Evolutionary conservation across 805 yeast genomes (phyloP).

Genomic region (Kockiozyma suomiensis): DNA sequence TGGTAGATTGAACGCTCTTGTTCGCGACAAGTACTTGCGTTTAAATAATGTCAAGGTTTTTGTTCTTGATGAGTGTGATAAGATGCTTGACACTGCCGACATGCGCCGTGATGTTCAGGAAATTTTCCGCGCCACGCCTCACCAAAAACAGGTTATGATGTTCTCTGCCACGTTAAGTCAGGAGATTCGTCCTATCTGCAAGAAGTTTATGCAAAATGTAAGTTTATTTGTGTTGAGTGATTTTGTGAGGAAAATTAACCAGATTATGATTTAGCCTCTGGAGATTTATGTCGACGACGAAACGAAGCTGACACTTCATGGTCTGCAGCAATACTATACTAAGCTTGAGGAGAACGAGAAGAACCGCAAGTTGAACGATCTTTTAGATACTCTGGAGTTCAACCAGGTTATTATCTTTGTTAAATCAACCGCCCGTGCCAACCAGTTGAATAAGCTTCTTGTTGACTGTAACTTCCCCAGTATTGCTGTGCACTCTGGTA

Average conservation of each 20-base stretch:
- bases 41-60: slow-evolving; percentile 89
- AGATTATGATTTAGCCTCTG: slow-evolving; percentile 54
- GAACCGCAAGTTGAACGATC: slow-evolving; percentile 88
- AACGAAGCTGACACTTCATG: slow-evolving; percentile 95
- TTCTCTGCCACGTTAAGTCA: slow-evolving; percentile 93
- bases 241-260: too few relatives aligned
- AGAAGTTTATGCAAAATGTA: slow-evolving; percentile 89
- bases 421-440: slow-evolving; percentile 86
- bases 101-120: slow-evolving; percentile 99
- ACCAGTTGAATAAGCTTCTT: slow-evolving; percentile 83
- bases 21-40: slow-evolving; percentile 85
- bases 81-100: slow-evolving; percentile 74
- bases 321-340: slow-evolving; percentile 94
- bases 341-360: slow-evolving; percentile 88
- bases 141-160: slow-evolving; percentile 99
- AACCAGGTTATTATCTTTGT: slow-evolving; percentile 98
- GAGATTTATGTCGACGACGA: slow-evolving; percentile 98
- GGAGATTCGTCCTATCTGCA: slow-evolving; percentile 95
- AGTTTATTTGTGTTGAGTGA: neutral
- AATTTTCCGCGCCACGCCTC: slow-evolving; percentile 95
- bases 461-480: slow-evolving; percentile 95
- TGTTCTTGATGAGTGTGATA: slow-evolving; percentile 98
- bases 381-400: slow-evolving; percentile 91
- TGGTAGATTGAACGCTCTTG: slow-evolving; percentile 93
- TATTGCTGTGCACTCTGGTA: slow-evolving; percentile 92